Evolutionary conservation across 768 basidiomycete genomes (phyloP), one percentile per base, ranked within the genome.

Genomic region (Boletales sp.): DNA sequence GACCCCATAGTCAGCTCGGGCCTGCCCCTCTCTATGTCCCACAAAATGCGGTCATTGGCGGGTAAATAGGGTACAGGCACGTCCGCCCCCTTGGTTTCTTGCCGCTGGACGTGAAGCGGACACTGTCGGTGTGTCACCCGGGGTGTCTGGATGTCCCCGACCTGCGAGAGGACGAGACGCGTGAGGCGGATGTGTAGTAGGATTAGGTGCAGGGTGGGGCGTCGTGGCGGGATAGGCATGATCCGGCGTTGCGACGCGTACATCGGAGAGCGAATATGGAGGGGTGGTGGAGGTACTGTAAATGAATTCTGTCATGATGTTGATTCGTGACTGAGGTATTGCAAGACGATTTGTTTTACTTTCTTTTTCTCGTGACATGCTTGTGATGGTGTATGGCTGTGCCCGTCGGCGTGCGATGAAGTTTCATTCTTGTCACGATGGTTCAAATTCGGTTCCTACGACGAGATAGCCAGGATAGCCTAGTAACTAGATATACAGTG

Each of bases 201-300:
- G 50, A 55, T 15, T 17, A 6, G 29, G 36, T 15, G 13, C 21
- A 11, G 31, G 11, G 18, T 13, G 44, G 8, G 15, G 21, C 51
- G 13, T 59, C 57, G 1, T 62, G 62, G 63, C 53, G 59, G 12
- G 57, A 62, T n/a, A 64, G 45, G 40, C 32, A 56, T 29, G 47
- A 63, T 41, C 59, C 59, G 21, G 48, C 54, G 8, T 62, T 56
- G 21, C 50, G 52, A 15, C 50, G 53, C 4, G 24, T 7, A 5
- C 24, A 6, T 27, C 24, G 7, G 24, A 27, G 24, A 5, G 24
- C 24, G 7, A 27, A 27, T 27, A 27, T 5, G 24, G 24, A 27
- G 24, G 24, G 4, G 24, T 27, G 6, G 24, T 6, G 24, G 7
- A 6, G 5, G 24, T n/a, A n/a, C n/a, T n/a, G 24, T 27, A 6